phyloP scores from a whole-genome alignment of 2,329 filamentous ascomycete species.

The Ilyonectria destructans region DNA sequence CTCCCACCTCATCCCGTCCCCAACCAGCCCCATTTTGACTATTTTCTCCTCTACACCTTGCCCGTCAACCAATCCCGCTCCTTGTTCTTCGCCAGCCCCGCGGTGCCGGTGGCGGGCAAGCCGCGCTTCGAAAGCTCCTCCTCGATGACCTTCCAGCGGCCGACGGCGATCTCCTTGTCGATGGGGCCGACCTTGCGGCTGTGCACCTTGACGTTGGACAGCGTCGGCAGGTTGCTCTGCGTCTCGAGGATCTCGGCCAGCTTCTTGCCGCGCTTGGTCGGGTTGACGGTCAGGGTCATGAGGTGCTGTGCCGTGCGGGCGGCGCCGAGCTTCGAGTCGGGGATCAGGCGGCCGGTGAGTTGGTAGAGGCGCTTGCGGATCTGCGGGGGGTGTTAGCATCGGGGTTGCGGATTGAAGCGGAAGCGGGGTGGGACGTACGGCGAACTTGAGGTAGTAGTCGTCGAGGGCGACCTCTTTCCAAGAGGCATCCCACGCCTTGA shows the following conservation, averaged over 20 bases:
- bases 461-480: constrained; percentile 74
- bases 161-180: constrained; percentile 80
- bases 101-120: constrained; percentile 70
- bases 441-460: constrained; percentile 79
- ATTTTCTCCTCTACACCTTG: constrained; percentile 49
- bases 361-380: constrained; percentile 86
- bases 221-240: constrained; percentile 61
- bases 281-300: constrained; percentile 67
- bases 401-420: neutral
- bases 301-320: constrained; percentile 70
- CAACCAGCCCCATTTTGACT: constrained; percentile 9
- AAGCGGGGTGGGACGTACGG: constrained; percentile 68
- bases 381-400: constrained; percentile 63
- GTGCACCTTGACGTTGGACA: constrained; percentile 82
- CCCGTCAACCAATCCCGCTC: constrained; percentile 63
- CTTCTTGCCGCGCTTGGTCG: constrained; percentile 72
- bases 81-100: constrained; percentile 57
- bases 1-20: constrained; percentile 26
- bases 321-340: constrained; percentile 77
- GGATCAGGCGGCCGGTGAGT: constrained; percentile 82
- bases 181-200: constrained; percentile 77
- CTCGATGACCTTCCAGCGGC: constrained; percentile 86
- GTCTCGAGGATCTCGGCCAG: constrained; percentile 73
- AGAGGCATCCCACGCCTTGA: constrained; percentile 65
- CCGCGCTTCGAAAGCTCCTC: constrained; percentile 76